Conservation (phyloP, 495 filamentous ascomycete species). For the Penicillium cosmopolitanum region DNA sequence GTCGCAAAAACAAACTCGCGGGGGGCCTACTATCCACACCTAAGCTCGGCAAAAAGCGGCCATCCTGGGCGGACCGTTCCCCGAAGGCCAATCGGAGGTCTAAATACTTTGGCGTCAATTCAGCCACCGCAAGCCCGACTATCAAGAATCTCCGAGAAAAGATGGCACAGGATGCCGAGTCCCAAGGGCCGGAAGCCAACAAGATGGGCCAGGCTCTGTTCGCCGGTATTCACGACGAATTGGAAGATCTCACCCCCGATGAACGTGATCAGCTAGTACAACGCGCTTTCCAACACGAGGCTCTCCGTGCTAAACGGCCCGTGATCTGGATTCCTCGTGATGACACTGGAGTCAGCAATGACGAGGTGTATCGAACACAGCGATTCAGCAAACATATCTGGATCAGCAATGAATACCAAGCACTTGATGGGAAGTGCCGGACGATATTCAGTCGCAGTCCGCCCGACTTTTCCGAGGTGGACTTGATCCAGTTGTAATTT, state of each 20-base stretch:
- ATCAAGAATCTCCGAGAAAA: conserved; percentile 41
- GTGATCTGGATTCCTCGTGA: conserved; percentile 95
- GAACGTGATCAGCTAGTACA: conserved; percentile 86
- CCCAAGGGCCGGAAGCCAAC: conserved; percentile 57
- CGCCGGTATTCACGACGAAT: conserved; percentile 82
- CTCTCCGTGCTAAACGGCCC: conserved; percentile 81
- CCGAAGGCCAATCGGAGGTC: conserved; percentile 39
- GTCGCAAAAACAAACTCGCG: conserved; percentile 19
- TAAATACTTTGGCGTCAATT: conserved; percentile 43
- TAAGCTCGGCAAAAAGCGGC: conserved; percentile 26
- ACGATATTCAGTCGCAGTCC: conserved; percentile 89
- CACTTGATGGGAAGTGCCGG: conserved; percentile 78
- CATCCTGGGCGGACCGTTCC: conserved; percentile 48
- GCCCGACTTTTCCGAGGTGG: conserved; percentile 89
- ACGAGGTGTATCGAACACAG: conserved; percentile 80
- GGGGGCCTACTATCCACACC: conserved; percentile 23
- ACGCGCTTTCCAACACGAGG: conserved; percentile 89
- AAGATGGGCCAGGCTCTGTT: conserved; percentile 78
- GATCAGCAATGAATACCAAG: conserved; percentile 91
- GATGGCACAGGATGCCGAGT: conserved; percentile 61
- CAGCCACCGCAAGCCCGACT: conserved; percentile 34
- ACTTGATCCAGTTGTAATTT: conserved; percentile 78
- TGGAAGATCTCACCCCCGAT: conserved; percentile 91
- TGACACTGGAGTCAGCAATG: conserved; percentile 86
- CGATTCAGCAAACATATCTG: conserved; percentile 82